A percentile compares a stretch with the other conserved stretches of the same genome.
phyloP scores from a whole-genome alignment of 345 rosid species.

The Camelina laxa region DNA sequence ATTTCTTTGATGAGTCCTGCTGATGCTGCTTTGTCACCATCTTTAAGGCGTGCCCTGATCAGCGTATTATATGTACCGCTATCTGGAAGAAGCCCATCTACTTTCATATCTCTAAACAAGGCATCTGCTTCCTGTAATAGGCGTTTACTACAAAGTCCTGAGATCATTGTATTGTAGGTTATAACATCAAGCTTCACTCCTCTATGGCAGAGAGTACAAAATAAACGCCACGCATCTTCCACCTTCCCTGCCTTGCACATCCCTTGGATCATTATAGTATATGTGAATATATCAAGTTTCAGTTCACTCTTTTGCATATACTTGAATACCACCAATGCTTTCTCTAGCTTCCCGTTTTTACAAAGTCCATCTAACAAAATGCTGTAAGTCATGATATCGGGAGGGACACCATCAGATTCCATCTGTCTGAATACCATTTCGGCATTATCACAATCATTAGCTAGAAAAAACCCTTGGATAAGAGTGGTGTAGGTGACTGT shows the following conservation, averaged over 20 bases:
- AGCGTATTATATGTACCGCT: background rate
- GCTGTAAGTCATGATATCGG: too few species aligned
- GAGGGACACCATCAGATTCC: too few species aligned
- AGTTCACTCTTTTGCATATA: background rate
- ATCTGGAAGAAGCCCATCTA: background rate
- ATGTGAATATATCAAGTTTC: background rate
- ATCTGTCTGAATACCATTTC: too few species aligned
- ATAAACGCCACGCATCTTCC: constrained; percentile 7
- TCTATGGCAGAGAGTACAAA: background rate
- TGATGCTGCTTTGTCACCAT: background rate
- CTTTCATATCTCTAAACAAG: constrained; percentile 1
- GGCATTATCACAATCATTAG: too few species aligned
- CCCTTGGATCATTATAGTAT: background rate
- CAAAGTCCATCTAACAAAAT: too few species aligned
- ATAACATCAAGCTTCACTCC: background rate
- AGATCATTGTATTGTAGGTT: background rate
- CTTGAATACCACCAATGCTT: too few species aligned
- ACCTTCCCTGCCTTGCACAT: constrained; percentile 17
- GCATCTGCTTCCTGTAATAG: background rate
- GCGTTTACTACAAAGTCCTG: background rate
- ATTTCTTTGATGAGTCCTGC: background rate
- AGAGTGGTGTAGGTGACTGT: too few species aligned
- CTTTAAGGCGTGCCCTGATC: background rate
- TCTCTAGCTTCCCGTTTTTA: too few species aligned
- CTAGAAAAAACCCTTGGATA: too few species aligned